These are phyloP conservation scores for Populus euphratica DNA, from an alignment of 345 rosid genomes.

Conservation along the genomic window DNA sequence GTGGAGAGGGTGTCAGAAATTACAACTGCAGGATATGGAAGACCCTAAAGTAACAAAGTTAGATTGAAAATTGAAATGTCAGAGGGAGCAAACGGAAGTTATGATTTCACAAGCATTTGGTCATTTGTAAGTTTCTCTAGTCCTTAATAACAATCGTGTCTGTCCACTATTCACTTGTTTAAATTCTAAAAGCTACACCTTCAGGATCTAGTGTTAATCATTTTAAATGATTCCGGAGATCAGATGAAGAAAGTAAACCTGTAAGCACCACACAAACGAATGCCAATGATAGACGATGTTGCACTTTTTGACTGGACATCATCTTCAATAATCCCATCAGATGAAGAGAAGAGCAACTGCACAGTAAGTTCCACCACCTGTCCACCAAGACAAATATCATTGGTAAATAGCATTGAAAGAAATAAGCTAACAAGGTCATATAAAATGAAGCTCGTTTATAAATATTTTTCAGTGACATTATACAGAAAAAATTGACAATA, in stretches of 20 bases:
- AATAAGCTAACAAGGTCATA: background rate
- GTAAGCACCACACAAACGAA: conserved; percentile 65
- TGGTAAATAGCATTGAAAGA: conserved; percentile 30
- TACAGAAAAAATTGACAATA: background rate
- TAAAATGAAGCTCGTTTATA: background rate
- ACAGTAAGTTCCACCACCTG: conserved; percentile 96
- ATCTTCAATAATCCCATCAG: conserved; percentile 78
- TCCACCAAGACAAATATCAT: conserved; percentile 44
- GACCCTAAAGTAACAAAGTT: background rate
- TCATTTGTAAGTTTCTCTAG: conserved; percentile 1
- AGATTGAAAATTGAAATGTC: background rate
- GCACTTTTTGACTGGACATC: conserved; percentile 45
- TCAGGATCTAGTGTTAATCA: background rate
- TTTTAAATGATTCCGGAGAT: conserved; percentile 10
- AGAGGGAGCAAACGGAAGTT: background rate
- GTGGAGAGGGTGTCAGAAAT: conserved; percentile 4
- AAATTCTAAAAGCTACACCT: conserved; percentile 6
- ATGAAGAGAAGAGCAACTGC: conserved; percentile 81
- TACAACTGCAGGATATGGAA: background rate
- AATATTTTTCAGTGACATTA: background rate
- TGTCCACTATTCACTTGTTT: background rate
- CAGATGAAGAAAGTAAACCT: conserved; percentile 38
- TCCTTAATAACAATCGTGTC: background rate
- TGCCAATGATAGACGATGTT: conserved; percentile 41
- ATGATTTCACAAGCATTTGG: conserved; percentile 3